Percentiles rank a stretch among this genome's conserved stretches.
These are phyloP conservation scores for Trichocladium uniseriatum DNA, from an alignment of 495 filamentous ascomycete species.

Conservation along the genomic window DNA sequence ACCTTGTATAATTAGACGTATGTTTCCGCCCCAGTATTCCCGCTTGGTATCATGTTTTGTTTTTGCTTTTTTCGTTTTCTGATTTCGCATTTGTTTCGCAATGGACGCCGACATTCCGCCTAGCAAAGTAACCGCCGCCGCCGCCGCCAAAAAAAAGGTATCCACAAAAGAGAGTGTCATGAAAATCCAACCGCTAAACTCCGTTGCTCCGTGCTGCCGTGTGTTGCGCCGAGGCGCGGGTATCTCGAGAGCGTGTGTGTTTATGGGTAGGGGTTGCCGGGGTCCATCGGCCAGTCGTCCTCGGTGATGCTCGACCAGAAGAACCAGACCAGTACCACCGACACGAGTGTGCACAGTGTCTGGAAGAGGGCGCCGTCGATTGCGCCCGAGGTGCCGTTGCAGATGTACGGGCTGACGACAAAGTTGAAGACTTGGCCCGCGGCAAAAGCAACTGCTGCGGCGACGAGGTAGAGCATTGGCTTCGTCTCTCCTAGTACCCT, in stretches of 20 bases:
- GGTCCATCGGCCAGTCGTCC: slow-evolving; percentile 84
- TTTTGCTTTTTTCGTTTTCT: slow-evolving; percentile 2
- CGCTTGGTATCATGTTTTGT: slow-evolving; percentile 1
- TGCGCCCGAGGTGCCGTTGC: slow-evolving; percentile 65
- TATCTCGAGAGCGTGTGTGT: slow-evolving; percentile 1
- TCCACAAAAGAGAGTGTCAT: slow-evolving; percentile 10
- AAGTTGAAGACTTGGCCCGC: slow-evolving; percentile 94
- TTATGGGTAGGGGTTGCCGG: slow-evolving; percentile 21
- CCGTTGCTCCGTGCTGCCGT: slow-evolving; percentile 5
- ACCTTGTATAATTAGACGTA: slow-evolving; percentile 10
- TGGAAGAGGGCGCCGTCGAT: slow-evolving; percentile 93
- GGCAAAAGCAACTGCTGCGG: slow-evolving; percentile 71
- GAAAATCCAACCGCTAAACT: slow-evolving; percentile 12
- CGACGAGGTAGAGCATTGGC: slow-evolving; percentile 77
- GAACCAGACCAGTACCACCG: slow-evolving; percentile 75
- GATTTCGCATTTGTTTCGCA: slow-evolving; percentile 4
- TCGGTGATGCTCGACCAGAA: slow-evolving; percentile 99
- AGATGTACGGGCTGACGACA: slow-evolving; percentile 83
- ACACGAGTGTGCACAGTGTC: slow-evolving; percentile 78
- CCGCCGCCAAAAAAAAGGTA: slow-evolving; percentile 6
- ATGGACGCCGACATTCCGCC: slow-evolving; percentile 5
- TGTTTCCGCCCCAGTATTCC: neutral
- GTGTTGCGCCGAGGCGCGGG: neutral
- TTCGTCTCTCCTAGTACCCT: slow-evolving; percentile 73
- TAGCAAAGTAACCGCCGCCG: neutral